A percentile compares a stretch with the other conserved stretches of the same genome.
These are phyloP conservation scores for Sphagnum fallax DNA, from an alignment of 228 moss, liverwort and hornwort genomes.

Conservation along the genomic window DNA sequence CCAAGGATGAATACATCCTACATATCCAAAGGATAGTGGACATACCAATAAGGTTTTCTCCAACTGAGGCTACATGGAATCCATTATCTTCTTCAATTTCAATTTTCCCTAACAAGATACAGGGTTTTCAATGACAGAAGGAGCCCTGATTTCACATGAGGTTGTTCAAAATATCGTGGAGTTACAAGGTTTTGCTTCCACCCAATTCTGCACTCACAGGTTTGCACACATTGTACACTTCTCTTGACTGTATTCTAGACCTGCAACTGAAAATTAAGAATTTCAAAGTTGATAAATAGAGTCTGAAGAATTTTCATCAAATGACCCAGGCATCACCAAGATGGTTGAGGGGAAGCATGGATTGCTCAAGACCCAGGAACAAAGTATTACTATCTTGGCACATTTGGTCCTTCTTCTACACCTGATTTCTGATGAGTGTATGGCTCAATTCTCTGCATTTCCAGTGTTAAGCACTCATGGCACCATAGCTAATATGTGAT, in stretches of 20 bases:
- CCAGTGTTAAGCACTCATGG: not conserved
- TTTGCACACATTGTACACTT: too few species aligned
- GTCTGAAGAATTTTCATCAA: too few species aligned
- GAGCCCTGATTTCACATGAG: slow-evolving; percentile 52
- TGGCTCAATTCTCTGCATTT: not conserved
- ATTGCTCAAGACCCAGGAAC: slow-evolving; percentile 54
- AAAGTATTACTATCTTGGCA: slow-evolving; percentile 60
- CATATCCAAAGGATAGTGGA: not conserved
- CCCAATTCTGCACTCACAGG: too few species aligned
- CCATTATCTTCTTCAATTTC: too few species aligned
- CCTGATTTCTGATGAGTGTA: not conserved
- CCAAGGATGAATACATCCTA: not conserved
- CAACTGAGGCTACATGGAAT: not conserved
- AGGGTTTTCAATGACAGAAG: slow-evolving; percentile 12
- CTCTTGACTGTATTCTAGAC: too few species aligned
- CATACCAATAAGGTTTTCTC: not conserved
- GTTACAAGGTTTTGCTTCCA: slow-evolving; percentile 36
- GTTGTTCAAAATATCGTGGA: slow-evolving; percentile 50
- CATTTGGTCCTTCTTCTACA: slow-evolving; percentile 20
- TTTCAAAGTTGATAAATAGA: too few species aligned
- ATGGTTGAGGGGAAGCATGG: slow-evolving; percentile 44
- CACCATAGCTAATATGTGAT: not conserved
- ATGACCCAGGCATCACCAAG: slow-evolving; percentile 40
- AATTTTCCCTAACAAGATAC: too few species aligned
- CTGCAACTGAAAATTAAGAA: too few species aligned